Percentiles rank a stretch among this genome's conserved stretches.
Evolutionary conservation across 352 stramenopile species (phyloP).

Genomic region (Phytophthora pisi): DNA sequence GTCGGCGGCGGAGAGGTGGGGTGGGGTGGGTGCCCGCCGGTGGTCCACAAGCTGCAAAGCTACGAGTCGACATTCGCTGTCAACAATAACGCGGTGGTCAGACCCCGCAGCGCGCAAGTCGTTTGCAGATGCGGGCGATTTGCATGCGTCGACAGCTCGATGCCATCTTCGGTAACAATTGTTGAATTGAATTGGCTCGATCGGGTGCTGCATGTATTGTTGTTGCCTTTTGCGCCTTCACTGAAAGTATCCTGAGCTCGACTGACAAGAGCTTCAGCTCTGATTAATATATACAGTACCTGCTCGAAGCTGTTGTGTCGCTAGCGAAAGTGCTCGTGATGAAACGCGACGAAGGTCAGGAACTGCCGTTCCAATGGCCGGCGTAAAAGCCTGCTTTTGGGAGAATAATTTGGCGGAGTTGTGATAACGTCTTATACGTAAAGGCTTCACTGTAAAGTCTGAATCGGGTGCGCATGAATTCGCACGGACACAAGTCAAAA

Average conservation of each 20-base stretch:
- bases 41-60: slow-evolving; percentile 27
- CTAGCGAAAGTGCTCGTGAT: too few species aligned
- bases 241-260: slow-evolving; percentile 3
- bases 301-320: not conserved
- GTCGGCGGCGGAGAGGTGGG: slow-evolving; percentile 4
- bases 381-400: too few species aligned
- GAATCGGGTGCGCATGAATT: too few species aligned
- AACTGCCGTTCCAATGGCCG: too few species aligned
- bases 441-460: too few species aligned
- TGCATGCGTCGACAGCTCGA: slow-evolving; percentile 14
- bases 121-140: slow-evolving; percentile 15
- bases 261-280: slow-evolving; percentile 7
- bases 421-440: too few species aligned
- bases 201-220: too few species aligned
- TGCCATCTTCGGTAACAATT: slow-evolving; percentile 5
- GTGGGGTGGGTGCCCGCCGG: slow-evolving; percentile 10
- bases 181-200: slow-evolving; percentile 4
- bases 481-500: too few species aligned
- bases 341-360: too few species aligned
- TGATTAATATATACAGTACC: slow-evolving; percentile 1
- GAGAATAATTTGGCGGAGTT: too few species aligned
- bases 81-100: slow-evolving; percentile 18
- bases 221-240: not conserved
- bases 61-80: slow-evolving; percentile 7
- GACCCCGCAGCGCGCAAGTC: slow-evolving; percentile 1